Percentiles rank a stretch among this genome's conserved stretches.
Evolutionary conservation across 148 eudicot species (phyloP).

Genomic region (Vaccinium corymbosum): DNA sequence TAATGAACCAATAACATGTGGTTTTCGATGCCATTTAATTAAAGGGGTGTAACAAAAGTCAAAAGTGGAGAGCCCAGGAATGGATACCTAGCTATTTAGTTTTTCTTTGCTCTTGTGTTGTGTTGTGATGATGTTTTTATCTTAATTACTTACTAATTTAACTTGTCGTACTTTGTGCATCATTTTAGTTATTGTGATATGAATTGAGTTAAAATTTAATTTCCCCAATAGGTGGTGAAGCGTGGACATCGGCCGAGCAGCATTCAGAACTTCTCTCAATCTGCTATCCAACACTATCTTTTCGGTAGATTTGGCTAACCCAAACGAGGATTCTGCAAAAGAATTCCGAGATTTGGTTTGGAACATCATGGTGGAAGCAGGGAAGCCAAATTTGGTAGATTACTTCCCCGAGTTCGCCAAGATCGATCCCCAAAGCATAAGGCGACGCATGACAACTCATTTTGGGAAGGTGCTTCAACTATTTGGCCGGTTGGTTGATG

Average conservation of each 20-base stretch:
- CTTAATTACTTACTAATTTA: too few relatives aligned
- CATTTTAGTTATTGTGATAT: too few relatives aligned
- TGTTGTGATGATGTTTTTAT: too few relatives aligned
- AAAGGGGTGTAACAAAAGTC: too few relatives aligned
- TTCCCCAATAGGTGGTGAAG: neutral
- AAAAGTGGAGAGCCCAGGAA: too few relatives aligned
- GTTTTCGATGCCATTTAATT: too few relatives aligned
- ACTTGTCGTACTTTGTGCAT: too few relatives aligned
- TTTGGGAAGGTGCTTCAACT: slow-evolving; percentile 11
- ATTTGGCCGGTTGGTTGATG: slow-evolving; percentile 13
- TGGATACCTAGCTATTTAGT: too few relatives aligned
- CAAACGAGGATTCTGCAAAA: slow-evolving; percentile 5
- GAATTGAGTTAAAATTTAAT: too few relatives aligned
- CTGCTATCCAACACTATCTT: slow-evolving; percentile 10
- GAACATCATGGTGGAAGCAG: slow-evolving; percentile 15
- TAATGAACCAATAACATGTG: too few relatives aligned
- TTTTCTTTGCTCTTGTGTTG: too few relatives aligned
- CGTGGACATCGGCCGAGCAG: slow-evolving; percentile 7
- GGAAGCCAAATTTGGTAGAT: slow-evolving; percentile 19
- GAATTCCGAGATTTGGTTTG: slow-evolving; percentile 15
- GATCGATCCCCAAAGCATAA: slow-evolving; percentile 24
- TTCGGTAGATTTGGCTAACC: slow-evolving; percentile 19
- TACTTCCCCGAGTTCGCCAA: slow-evolving; percentile 18
- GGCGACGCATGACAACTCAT: slow-evolving; percentile 3
- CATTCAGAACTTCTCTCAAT: slow-evolving; percentile 11